Base-by-base conservation (phyloP, 2,329 filamentous ascomycete species). In the Verticillium nubilum region DNA sequence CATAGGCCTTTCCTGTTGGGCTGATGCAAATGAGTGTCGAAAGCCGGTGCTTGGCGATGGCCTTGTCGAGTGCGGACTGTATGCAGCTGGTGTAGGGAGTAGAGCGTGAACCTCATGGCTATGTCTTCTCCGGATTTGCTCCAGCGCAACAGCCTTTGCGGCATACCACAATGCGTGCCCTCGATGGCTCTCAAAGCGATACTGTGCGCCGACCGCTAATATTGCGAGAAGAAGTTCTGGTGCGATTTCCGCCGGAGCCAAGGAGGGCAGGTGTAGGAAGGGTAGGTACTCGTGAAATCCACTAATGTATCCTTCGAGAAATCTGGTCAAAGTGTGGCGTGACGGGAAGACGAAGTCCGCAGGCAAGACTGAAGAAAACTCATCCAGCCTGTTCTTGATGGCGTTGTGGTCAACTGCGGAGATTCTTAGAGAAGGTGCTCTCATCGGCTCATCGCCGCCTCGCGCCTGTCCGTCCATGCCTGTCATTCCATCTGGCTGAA, bases 221-320 rank as follows among this genome's bases (percentile, higher is more conserved):
- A 91, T 82, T 0, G 87, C 87, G 28, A 92, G 73, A 5, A 90
- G 74, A 4, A 91, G 74, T 69, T 91, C 89, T 0, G 87, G 82
- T 0, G 86, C 84, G n/a, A 85, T 80, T n/a, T 86, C 82, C 7
- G 82, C 81, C 0, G 86, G 81, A 1, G 80, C 78, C 54, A 91
- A 77, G 0, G 87, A 90, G 0, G 88, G 85, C 5, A 90, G 74
- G 68, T 92, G 88, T 28, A 91, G 75, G 62, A 91, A 80, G 0
- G 81, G 81, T 0, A 83, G 67, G 61, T 82, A 78, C 57, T 82
- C 80, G 59, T 84, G 80, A 60, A 91, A 90, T 0, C 87, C 87
- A 60, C 81, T 84, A 58, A 90, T 82, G 65, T 90, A 91, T 1
- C 87, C 87, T 60, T 89, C 86, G 31, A 91, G 72, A 62, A 90